Percentiles rank a stretch among this genome's conserved stretches.
Evolutionary conservation across 208 protist species (phyloP).

Genomic region (Porcisia hertigi): DNA sequence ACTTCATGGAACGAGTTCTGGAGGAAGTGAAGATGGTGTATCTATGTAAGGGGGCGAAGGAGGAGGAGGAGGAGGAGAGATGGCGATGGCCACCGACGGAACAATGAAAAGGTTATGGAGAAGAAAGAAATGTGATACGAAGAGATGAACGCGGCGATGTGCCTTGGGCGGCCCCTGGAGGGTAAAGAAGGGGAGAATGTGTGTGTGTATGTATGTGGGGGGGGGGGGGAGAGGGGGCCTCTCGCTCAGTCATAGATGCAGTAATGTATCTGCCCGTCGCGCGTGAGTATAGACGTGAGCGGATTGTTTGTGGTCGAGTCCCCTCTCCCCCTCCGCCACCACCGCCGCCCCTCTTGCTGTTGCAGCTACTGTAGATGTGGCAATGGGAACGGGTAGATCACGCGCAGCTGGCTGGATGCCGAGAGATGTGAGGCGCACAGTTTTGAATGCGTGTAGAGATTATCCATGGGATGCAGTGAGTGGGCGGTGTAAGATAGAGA

Average conservation of each 20-base stretch:
- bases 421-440: too few relatives aligned
- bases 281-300: background rate
- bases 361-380: background rate
- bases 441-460: too few relatives aligned
- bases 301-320: background rate
- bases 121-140: conserved; percentile 1
- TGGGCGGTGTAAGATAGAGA: background rate
- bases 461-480: background rate
- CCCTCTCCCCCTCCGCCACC: background rate
- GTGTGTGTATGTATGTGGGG: too few relatives aligned
- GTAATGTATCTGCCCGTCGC: background rate
- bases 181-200: background rate
- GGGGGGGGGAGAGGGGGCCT: too few relatives aligned
- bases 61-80: too few relatives aligned
- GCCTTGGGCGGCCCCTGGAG: background rate
- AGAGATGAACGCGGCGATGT: background rate
- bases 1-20: conserved; percentile 59
- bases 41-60: too few relatives aligned
- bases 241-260: background rate
- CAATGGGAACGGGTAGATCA: background rate
- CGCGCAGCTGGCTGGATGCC: background rate
- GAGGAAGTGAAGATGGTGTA: too few relatives aligned
- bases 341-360: background rate
- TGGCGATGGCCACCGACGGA: background rate
- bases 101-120: conserved; percentile 5